phyloP scores from a whole-genome alignment of 2,329 filamentous ascomycete genomes.

The Clarireedia homoeocarpa region DNA sequence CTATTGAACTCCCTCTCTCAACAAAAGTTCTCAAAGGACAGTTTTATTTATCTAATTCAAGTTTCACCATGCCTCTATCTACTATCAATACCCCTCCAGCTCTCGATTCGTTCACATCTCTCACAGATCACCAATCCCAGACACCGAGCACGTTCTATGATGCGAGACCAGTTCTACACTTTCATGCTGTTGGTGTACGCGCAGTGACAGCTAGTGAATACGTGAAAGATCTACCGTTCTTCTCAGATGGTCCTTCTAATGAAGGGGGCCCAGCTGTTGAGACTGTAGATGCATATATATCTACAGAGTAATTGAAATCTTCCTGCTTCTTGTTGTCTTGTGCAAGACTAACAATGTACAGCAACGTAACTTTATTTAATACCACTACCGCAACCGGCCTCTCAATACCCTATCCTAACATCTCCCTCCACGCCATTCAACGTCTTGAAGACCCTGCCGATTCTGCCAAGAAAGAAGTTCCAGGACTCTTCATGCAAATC shows the following conservation, averaged over 20 bases:
- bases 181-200: constrained; percentile 47
- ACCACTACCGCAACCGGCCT: constrained; percentile 49
- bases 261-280: constrained; percentile 2
- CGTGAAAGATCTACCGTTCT: constrained; percentile 42
- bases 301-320: constrained; percentile 42
- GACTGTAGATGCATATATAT: constrained; percentile 44
- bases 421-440: constrained; percentile 69
- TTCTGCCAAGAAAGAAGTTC: constrained; percentile 32
- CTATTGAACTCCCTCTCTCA: neutral
- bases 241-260: constrained; percentile 30
- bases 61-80: constrained; percentile 30
- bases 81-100: constrained; percentile 51
- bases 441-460: constrained; percentile 37
- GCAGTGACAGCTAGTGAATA: constrained; percentile 51
- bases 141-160: constrained; percentile 67
- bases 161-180: constrained; percentile 64
- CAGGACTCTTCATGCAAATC: constrained; percentile 58
- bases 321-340: neutral
- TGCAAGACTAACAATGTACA: constrained; percentile 22
- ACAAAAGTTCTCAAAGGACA: too few relatives aligned
- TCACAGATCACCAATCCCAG: constrained; percentile 62
- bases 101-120: constrained; percentile 51
- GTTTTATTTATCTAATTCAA: neutral
- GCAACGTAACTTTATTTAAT: constrained; percentile 58
- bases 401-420: constrained; percentile 64